A percentile compares a stretch with the other conserved stretches of the same genome.
phyloP scores from a whole-genome alignment of 768 basidiomycete genomes.

The Boletus tylopilopsis region DNA sequence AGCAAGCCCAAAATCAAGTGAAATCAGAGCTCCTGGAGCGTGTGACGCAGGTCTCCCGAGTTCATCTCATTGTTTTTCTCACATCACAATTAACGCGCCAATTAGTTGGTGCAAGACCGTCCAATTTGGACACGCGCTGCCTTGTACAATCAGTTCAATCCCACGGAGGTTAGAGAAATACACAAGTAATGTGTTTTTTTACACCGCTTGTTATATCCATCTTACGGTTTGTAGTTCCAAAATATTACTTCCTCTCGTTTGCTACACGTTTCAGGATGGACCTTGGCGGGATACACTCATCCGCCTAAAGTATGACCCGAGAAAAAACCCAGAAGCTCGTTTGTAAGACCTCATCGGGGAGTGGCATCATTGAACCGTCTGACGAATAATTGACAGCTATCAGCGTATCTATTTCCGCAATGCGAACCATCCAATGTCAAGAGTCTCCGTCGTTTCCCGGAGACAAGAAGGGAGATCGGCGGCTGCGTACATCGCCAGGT shows the following conservation, averaged over 20 bases:
- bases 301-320: conserved; percentile 86
- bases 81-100: conserved; percentile 7
- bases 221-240: conserved; percentile 58
- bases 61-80: neutral
- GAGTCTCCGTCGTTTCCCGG: conserved; percentile 71
- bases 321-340: conserved; percentile 64
- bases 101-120: conserved; percentile 67
- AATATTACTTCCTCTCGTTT: conserved; percentile 70
- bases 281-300: conserved; percentile 91
- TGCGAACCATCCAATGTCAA: conserved; percentile 72
- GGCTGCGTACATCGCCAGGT: conserved; percentile 25
- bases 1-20: conserved; percentile 53
- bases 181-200: conserved; percentile 53
- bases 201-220: neutral
- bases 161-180: conserved; percentile 65
- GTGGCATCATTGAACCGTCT: neutral
- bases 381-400: conserved; percentile 57
- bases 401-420: conserved; percentile 92
- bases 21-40: conserved; percentile 52
- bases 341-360: conserved; percentile 53
- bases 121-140: conserved; percentile 90
- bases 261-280: conserved; percentile 90
- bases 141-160: conserved; percentile 75
- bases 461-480: conserved; percentile 44
- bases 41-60: conserved; percentile 45